Evolutionary conservation across 805 yeast genomes (phyloP), one percentile per base, ranked within the genome.

Genomic region (Candida parachauliodes): DNA sequence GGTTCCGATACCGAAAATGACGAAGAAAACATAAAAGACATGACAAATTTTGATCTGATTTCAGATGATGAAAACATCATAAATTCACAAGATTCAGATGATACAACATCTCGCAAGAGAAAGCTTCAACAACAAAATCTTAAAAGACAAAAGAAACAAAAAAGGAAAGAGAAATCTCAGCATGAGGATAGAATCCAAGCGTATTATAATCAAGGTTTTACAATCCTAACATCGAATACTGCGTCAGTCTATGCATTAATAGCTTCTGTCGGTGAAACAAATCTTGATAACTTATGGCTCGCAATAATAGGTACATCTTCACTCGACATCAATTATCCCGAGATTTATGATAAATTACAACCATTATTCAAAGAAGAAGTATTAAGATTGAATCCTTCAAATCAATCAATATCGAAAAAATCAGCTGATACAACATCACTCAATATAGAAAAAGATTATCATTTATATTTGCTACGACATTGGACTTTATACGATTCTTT

Each of bases 401-500:
- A 47, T 18, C 40, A 45, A 8, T n/a, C n/a, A n/a, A 14, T 38
- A 8, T 33, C 44, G 19, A 39, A 44, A n/a, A 57, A 55, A 35
- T 54, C 74, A 24, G 71, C 70, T 20, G 70, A 62, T 51, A 35
- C 68, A 5, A 60, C 74, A 6, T 54, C 75, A 2, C 60, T 93
- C 19, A 70, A 73, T 17, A 66, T 87, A 12, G 96, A 87, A 51
- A 76, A 81, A 18, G 98, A 94, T 59, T 93, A 85, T 59, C 79
- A 88, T 42, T 65, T 93, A 31, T 93, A 89, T 54, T 62, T 94
- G 28, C 68, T 93, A 32, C 79, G 97, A 32, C 97, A 91, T 57
- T 89, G 98, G 87, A 83, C 95, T 8, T 65, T 93, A 12, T 91
- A 93, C 61, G 94, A 91, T 47, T 74, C 96, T 44, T 88, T 94